Base-by-base conservation (phyloP, 2,329 filamentous ascomycete species). In the Penicillium italicum region DNA sequence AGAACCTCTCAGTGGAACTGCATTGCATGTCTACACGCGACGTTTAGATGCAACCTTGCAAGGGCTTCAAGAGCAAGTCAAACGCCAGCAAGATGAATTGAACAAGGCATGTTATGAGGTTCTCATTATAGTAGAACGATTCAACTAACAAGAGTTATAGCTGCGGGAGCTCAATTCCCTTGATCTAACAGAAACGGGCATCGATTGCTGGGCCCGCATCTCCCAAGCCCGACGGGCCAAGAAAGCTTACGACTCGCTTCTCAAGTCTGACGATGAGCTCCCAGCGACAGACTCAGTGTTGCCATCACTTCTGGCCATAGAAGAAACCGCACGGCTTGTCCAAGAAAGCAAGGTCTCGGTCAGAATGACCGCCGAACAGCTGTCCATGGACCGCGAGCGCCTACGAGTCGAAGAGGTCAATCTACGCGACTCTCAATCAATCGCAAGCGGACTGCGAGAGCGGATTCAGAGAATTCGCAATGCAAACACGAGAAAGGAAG, bases 281-380 rank as follows among this genome's bases (percentile, higher is more conserved):
- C 89, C 90, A 3, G 78, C 80, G 24, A 76, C 83, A 10, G 83
- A 81, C 47, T 93, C 90, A 20, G 79, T 86, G 6, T 73, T 94
- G 7, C 88, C 89, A 4, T 84, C 86, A 7, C 77, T 95, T 5
- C 70, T 94, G 38, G 89, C 90, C 6, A 74, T 91, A 51, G 85
- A 87, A 49, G 85, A 82, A 64, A 85, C 87, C 3, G 81, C 86
- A 55, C 79, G 82, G 54, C 85, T 85, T 16, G 82, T 89, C 46
- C 72, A 79, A 56, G 85, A 90, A 62, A 87, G 85, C 18, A 85
- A 83, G 61, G 74, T 77, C 20, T 85, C 85, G 50, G 78, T 90
- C 12, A 68, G 71, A 36, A 69, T 69, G 60, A 75, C 75, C 1
- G 70, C 76, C 43, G 62, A 73, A 30, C 75, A 75, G 41, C 62